Evolutionary conservation across 2,329 filamentous ascomycete species (phyloP), one percentile per base, ranked within the genome.

Genomic region (Fusarium armeniacum): DNA sequence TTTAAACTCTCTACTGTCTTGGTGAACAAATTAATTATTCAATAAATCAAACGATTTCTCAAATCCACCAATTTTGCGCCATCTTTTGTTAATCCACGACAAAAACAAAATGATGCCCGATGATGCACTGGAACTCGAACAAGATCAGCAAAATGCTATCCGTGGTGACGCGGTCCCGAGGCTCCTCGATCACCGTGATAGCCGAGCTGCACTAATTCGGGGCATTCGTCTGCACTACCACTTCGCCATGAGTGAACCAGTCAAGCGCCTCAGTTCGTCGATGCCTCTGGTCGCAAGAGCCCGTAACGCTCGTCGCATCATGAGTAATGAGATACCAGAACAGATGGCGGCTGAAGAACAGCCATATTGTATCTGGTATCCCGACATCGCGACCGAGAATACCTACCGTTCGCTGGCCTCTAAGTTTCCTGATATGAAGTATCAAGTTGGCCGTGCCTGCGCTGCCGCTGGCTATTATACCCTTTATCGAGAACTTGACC

Each of bases 351-450:
- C 15, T 3, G 22, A 22, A 1, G 54, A 47, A 12, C 60, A 60
- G 4, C 63, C 54, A 30, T 66, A 66, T 28, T 66, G 63, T 24
- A 63, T 66, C 2, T 66, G 63, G 59, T 16, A 66, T 32, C 59
- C 63, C 9, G 54, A 54, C 1, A 7, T 66, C 5, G 63, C 63
- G 0, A 38, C 18, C 5, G 53, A 66, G 16, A 49, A 63, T 0
- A 63, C 63, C 5, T 66, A 58, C 20, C 63, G 63, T 2, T 12
- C 10, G 1, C 33, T 66, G 5, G 36, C 32, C 24, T 38, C n/a
- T 0, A 50, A 22, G 5, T 58, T 45, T 13, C 63, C 59, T 11
- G 20, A 58, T 5, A 63, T 63, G 54, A n/a, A 24, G 3, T 63
- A 63, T 4, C 47, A 66, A 16, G 38, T 63, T 12, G 63, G 63